phyloP scores from a whole-genome alignment of 306 rosid species.

The Prinsepia uniflora region DNA sequence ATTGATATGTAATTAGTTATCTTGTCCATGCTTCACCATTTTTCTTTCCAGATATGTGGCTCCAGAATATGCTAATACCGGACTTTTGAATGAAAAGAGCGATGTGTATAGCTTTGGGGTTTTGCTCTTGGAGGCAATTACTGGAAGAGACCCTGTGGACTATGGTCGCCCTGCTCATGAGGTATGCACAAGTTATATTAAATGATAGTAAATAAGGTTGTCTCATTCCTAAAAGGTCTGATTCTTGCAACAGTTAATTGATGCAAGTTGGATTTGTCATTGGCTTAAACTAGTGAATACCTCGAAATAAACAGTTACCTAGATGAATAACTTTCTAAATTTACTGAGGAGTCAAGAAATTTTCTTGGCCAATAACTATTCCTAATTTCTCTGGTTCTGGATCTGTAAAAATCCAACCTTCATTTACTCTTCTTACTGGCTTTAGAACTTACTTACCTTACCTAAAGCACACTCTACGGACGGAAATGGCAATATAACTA shows the following conservation, averaged over 20 bases:
- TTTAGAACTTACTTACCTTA: neutral
- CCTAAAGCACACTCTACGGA: neutral
- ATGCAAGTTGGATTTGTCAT: constrained; percentile 18
- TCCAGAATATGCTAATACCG: constrained; percentile 90
- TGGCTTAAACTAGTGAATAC: constrained; percentile 5
- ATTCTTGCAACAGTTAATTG: neutral
- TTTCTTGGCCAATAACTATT: constrained; percentile 6
- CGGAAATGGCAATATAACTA: constrained; percentile 2
- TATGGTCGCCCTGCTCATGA: constrained; percentile 76
- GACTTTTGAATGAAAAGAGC: constrained; percentile 87
- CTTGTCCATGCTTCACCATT: neutral
- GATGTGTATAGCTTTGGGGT: constrained; percentile 95
- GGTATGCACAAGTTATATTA: constrained; percentile 38
- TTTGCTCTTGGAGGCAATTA: constrained; percentile 74
- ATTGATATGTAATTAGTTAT: neutral
- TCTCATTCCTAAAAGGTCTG: neutral
- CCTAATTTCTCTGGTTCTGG: neutral
- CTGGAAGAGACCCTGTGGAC: constrained; percentile 92
- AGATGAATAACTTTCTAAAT: constrained; percentile 10
- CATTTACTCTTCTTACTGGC: neutral
- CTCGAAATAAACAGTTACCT: neutral
- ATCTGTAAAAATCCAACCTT: neutral
- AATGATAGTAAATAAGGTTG: neutral
- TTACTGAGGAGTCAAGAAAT: neutral
- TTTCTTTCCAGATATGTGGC: constrained; percentile 63